phyloP scores from a whole-genome alignment of 179 eudicot genomes.

The Beta macrorhiza region DNA sequence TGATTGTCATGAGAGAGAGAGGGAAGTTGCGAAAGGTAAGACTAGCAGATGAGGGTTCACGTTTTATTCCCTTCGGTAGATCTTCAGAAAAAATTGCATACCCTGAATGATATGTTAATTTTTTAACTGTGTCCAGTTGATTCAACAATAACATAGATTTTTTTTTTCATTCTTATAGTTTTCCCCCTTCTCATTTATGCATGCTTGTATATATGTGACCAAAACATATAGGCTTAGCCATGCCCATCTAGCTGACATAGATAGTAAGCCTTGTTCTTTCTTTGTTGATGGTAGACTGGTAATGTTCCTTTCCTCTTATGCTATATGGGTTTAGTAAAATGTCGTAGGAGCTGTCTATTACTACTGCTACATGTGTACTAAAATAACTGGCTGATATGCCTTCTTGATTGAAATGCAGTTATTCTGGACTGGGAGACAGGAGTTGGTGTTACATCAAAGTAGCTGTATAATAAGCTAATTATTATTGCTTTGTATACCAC shows the following conservation, averaged over 20 bases:
- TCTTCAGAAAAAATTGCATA: neutral
- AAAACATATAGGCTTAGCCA: neutral
- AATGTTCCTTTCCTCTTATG: neutral
- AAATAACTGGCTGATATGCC: neutral
- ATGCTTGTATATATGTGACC: neutral
- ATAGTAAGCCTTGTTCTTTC: neutral
- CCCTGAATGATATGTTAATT: neutral
- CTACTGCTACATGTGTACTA: neutral
- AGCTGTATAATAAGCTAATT: conserved; percentile 23
- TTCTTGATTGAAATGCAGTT: neutral
- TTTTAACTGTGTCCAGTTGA: neutral
- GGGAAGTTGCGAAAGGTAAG: neutral
- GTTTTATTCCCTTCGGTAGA: neutral
- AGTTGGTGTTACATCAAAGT: conserved; percentile 16
- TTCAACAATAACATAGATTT: too few species aligned
- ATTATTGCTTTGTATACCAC: conserved; percentile 5
- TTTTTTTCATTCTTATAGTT: neutral
- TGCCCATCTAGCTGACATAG: neutral
- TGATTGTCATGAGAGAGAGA: neutral
- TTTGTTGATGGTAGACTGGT: neutral
- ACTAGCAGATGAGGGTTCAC: neutral
- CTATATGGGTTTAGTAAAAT: neutral
- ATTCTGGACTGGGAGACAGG: neutral
- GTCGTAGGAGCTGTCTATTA: neutral
- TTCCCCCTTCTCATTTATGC: neutral